Percentiles rank a stretch among this genome's conserved stretches.
phyloP scores from a whole-genome alignment of 805 yeast species.

The Wickerhamiella kazuoi region DNA sequence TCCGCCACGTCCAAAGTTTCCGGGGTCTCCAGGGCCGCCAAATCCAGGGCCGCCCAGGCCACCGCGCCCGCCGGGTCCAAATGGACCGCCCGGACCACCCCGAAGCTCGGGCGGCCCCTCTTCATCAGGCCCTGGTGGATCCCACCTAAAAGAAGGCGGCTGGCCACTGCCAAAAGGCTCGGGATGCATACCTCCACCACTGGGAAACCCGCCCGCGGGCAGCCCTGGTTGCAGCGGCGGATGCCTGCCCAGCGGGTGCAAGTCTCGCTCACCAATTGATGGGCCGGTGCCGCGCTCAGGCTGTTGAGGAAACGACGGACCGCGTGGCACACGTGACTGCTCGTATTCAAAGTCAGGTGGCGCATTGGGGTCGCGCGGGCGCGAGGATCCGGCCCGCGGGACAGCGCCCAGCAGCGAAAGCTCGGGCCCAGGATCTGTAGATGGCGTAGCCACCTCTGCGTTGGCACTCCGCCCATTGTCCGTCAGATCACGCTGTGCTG shows the following conservation, averaged over 20 bases:
- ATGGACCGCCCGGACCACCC: constrained; percentile 6
- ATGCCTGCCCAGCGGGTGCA: constrained; percentile 24
- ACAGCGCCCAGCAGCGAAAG: too few relatives aligned
- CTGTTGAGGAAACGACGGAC: constrained; percentile 1
- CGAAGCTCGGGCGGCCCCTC: too few relatives aligned
- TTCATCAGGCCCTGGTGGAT: constrained; percentile 21
- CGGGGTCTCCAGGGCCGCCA: neutral
- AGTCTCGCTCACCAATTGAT: constrained; percentile 23
- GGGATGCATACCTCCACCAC: constrained; percentile 21
- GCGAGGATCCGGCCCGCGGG: neutral
- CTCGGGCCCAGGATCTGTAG: too few relatives aligned
- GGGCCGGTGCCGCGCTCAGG: constrained; percentile 2
- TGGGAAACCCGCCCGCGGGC: neutral
- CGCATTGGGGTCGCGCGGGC: constrained; percentile 11
- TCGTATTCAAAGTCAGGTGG: constrained; percentile 32
- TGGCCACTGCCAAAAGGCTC: constrained; percentile 9
- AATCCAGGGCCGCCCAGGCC: neutral
- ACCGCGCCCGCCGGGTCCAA: neutral
- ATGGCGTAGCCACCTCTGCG: too few relatives aligned
- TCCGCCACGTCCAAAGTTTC: neutral
- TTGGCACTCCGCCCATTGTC: too few relatives aligned
- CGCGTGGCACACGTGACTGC: constrained; percentile 13
- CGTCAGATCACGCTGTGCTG: constrained; percentile 1
- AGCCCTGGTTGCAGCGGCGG: constrained; percentile 20
- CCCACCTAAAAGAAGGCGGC: constrained; percentile 19